Evolutionary conservation across 169 alveolate genomes (phyloP).

Genomic region (Perkinsus olseni): DNA sequence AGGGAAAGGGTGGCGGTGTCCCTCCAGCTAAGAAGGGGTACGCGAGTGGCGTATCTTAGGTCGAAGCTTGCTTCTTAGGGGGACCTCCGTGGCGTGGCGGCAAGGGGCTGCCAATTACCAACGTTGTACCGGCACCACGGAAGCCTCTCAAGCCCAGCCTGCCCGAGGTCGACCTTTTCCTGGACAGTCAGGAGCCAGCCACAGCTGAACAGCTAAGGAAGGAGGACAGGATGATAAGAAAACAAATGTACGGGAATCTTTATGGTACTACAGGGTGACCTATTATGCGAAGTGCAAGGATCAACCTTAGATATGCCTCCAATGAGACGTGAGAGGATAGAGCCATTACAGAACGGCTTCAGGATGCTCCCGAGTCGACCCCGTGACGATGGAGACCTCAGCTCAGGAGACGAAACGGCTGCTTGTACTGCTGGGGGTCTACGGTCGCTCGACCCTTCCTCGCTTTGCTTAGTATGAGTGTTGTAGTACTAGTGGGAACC

Average conservation of each 20-base stretch:
- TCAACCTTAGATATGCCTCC: not conserved
- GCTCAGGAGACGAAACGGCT: not conserved
- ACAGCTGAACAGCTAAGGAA: not conserved
- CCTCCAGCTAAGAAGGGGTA: not conserved
- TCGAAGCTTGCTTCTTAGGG: too few relatives aligned
- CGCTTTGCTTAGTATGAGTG: too few relatives aligned
- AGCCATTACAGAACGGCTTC: not conserved
- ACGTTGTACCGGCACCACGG: not conserved
- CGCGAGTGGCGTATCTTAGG: too few relatives aligned
- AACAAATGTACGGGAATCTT: not conserved
- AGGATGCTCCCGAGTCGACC: not conserved
- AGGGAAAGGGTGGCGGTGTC: not conserved
- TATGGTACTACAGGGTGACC: too few relatives aligned
- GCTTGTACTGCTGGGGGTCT: not conserved
- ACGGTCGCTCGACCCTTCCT: too few relatives aligned
- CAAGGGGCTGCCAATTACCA: not conserved
- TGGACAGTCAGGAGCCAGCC: not conserved
- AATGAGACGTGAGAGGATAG: not conserved
- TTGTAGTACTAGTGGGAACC: too few relatives aligned
- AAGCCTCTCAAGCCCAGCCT: not conserved
- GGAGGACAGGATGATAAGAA: not conserved
- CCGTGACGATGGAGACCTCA: not conserved
- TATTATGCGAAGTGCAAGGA: too few relatives aligned
- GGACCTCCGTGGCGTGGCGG: too few relatives aligned
- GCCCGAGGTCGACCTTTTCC: not conserved